Evolutionary conservation across 2,329 filamentous ascomycete genomes (phyloP).

Genomic region (Penicillium digitatum): DNA sequence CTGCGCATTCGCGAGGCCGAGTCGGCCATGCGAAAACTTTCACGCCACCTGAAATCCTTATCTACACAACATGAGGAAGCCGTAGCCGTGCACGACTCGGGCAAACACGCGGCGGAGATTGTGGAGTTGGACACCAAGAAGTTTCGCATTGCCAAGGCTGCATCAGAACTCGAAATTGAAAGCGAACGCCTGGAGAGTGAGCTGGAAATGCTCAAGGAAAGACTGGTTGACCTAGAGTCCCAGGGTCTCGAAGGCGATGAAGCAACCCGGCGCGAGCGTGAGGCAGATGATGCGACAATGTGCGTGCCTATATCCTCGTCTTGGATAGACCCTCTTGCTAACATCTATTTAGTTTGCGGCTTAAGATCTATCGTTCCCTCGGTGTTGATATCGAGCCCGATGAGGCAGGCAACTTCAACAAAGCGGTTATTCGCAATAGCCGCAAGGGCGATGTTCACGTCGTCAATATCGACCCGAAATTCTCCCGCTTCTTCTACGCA

Average conservation of each 20-base stretch:
- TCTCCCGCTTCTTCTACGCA: slow-evolving; percentile 85
- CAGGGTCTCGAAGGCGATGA: slow-evolving; percentile 77
- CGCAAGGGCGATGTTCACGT: slow-evolving; percentile 89
- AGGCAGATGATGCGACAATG: slow-evolving; percentile 50
- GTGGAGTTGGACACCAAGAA: slow-evolving; percentile 86
- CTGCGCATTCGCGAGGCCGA: slow-evolving; percentile 70
- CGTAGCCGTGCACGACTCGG: slow-evolving; percentile 67
- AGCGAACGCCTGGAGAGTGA: slow-evolving; percentile 84
- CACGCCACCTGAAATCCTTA: slow-evolving; percentile 70
- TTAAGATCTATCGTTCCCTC: slow-evolving; percentile 86
- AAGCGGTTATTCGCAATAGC: slow-evolving; percentile 79
- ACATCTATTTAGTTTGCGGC: slow-evolving; percentile 56
- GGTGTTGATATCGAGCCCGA: slow-evolving; percentile 88
- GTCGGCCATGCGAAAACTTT: slow-evolving; percentile 64
- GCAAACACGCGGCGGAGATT: slow-evolving; percentile 78
- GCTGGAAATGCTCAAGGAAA: slow-evolving; percentile 67
- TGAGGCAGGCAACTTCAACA: slow-evolving; percentile 73
- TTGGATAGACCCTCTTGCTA: slow-evolving; percentile 1
- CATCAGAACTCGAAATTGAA: slow-evolving; percentile 85
- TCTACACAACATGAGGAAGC: slow-evolving; percentile 74
- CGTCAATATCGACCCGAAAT: slow-evolving; percentile 88
- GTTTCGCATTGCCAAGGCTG: slow-evolving; percentile 89
- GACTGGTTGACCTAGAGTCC: slow-evolving; percentile 76
- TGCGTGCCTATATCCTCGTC: slow-evolving; percentile 19
- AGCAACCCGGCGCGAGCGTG: slow-evolving; percentile 48